Evolutionary conservation across 352 stramenopile species (phyloP), one percentile per base, ranked within the genome.

Genomic region (Bremia lactucae): DNA sequence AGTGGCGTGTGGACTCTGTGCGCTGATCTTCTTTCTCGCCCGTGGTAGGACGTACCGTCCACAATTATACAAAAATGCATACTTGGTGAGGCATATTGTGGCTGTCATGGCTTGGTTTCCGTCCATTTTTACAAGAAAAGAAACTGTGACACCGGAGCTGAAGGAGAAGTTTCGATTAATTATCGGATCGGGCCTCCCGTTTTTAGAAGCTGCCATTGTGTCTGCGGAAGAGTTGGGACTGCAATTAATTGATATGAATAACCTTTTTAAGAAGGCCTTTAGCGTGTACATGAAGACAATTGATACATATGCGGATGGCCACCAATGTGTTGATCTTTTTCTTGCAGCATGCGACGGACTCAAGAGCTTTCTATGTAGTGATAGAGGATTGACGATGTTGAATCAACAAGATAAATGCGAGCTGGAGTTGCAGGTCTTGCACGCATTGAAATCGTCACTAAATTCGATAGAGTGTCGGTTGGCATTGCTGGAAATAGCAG

Each of bases 391-490:
- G 2, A 22, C 35, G n/a, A 36, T 46, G 2, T 31, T 66, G 9
- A 25, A 31, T 7, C 35, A 61, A 6, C 33, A 35, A 4, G 23
- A 41, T 0, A 41, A 42, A 11, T 49, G 55, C 9, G 48, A 65
- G 5, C 37, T 80, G 3, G 45, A 61, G 13, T 35, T 13, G 1
- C 56, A 81, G 5, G 50, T 62, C 23, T 48, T 67, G 13, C 46
- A 46, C 10, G 59, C 69, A 16, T 55, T 78, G 10, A 65, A 75
- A 34, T 46, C 46, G 10, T 63, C 42, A 2, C 35, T 62, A 11
- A 74, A 74, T 43, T 77, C 72, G 13, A 60, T 82, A 19, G 72
- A 85, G 2, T 80, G 66, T 26, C 61, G 80, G 23, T 50, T 71
- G n/a, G 55, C 52, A 11, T 21, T 85, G 9, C 46, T 85, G 21